Evolutionary conservation across 345 rosid genomes (phyloP).

Genomic region (Eucalyptus pauciflora): DNA sequence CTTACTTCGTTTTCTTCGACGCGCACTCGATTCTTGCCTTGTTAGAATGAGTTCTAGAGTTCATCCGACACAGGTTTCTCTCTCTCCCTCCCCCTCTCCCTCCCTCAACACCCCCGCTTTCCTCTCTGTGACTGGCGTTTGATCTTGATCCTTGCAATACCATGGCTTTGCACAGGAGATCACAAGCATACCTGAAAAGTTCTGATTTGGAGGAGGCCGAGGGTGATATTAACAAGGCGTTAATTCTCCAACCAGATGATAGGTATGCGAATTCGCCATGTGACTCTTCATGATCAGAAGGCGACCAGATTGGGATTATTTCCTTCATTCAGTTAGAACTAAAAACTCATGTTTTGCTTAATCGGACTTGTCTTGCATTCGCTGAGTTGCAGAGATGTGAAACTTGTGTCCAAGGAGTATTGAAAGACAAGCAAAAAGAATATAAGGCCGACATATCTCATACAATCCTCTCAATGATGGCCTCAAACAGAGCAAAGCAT

Average conservation of each 20-base stretch:
- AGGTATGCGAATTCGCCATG: neutral
- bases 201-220: conserved; percentile 29
- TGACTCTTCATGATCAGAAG: neutral
- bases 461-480: neutral
- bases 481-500: conserved; percentile 13
- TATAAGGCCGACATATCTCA: neutral
- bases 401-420: conserved; percentile 10
- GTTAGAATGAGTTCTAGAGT: too few species aligned
- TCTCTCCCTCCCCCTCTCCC: too few species aligned
- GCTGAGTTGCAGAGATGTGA: conserved; percentile 9
- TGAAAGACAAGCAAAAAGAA: conserved; percentile 18
- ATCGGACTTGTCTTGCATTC: too few species aligned
- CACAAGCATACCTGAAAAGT: conserved; percentile 19
- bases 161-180: conserved; percentile 28
- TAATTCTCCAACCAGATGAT: conserved; percentile 3
- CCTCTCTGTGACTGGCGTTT: conserved; percentile 1
- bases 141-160: conserved; percentile 26
- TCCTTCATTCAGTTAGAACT: neutral
- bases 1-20: too few species aligned
- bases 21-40: too few species aligned
- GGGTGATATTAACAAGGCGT: conserved; percentile 16
- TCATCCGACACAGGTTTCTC: too few species aligned
- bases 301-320: neutral
- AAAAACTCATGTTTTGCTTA: neutral
- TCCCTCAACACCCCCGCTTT: too few species aligned